phyloP scores from a whole-genome alignment of 495 filamentous ascomycete species.

The Neurospora intermedia region DNA sequence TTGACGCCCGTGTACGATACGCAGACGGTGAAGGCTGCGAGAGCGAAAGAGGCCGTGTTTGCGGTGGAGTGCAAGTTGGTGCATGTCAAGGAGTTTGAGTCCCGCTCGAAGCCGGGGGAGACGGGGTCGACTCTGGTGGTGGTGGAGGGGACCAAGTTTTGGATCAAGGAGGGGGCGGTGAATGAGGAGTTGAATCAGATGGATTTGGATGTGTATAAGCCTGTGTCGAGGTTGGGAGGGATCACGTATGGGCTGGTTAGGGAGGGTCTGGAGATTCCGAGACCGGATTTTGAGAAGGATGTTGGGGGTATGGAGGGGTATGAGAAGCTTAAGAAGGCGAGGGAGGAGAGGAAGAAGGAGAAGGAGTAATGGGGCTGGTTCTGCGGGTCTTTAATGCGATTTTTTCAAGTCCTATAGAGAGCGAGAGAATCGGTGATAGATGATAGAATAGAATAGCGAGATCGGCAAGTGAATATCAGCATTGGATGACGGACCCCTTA shows the following conservation, averaged over 20 bases:
- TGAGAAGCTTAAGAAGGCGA: conserved; percentile 24
- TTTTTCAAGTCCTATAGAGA: too few species aligned
- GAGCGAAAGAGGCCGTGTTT: conserved; percentile 75
- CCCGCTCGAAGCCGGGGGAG: conserved; percentile 52
- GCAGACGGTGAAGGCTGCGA: conserved; percentile 52
- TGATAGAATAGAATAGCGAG: too few species aligned
- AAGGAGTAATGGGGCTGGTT: not conserved
- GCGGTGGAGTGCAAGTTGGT: conserved; percentile 71
- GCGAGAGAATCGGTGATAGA: too few species aligned
- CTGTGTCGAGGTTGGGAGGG: conserved; percentile 71
- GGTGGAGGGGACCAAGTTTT: conserved; percentile 79
- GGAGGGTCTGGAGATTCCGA: conserved; percentile 64
- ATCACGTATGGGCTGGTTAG: conserved; percentile 67
- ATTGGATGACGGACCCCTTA: too few species aligned
- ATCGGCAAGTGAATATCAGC: too few species aligned
- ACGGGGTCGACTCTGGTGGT: conserved; percentile 64
- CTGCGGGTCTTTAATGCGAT: not conserved
- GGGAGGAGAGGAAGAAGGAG: conserved; percentile 6
- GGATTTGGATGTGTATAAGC: conserved; percentile 54
- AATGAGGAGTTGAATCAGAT: conserved; percentile 64
- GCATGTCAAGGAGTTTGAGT: conserved; percentile 64
- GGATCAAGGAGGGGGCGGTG: conserved; percentile 81
- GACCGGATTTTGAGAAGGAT: conserved; percentile 54
- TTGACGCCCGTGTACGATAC: conserved; percentile 57
- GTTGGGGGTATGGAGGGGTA: conserved; percentile 28